These are phyloP conservation scores for Lablab purpureus DNA, from an alignment of 306 rosid genomes.

Conservation along the genomic window DNA sequence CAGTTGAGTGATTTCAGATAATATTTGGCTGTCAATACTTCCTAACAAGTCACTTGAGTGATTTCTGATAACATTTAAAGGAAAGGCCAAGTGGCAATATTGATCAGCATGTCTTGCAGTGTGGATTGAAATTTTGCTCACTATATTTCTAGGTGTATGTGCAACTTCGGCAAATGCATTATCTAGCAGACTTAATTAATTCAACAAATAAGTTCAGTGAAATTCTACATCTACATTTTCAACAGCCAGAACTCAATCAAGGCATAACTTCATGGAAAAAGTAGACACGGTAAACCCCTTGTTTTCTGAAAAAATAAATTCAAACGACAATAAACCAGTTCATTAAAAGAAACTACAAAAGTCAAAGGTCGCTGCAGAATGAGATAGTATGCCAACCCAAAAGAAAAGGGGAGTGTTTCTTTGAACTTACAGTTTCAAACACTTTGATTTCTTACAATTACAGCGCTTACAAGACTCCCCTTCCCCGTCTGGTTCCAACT, in stretches of 20 bases:
- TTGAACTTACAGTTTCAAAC: constrained; percentile 88
- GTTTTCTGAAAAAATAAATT: not conserved
- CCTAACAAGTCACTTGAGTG: constrained; percentile 5
- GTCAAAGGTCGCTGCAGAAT: constrained; percentile 6
- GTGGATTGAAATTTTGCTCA: not conserved
- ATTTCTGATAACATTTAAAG: not conserved
- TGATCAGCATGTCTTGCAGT: constrained; percentile 5
- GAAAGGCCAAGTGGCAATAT: not conserved
- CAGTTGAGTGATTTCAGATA: constrained; percentile 6
- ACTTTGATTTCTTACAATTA: constrained; percentile 92
- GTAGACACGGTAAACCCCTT: not conserved
- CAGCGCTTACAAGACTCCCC: constrained; percentile 82
- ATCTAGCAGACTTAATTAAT: not conserved
- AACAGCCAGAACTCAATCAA: constrained; percentile 5
- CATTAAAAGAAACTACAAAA: not conserved
- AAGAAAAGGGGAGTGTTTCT: constrained; percentile 22
- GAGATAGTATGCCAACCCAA: constrained; percentile 17
- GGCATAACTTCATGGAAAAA: not conserved
- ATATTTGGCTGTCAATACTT: not conserved
- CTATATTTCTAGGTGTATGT: not conserved
- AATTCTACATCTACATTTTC: constrained; percentile 8
- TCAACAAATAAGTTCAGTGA: constrained; percentile 1
- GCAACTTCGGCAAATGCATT: not conserved
- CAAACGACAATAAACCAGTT: constrained; percentile 1
- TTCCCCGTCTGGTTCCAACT: constrained; percentile 65